A percentile compares a stretch with the other conserved stretches of the same genome.
phyloP scores from a whole-genome alignment of 2,329 filamentous ascomycete species.

The Fusarium newnesense region DNA sequence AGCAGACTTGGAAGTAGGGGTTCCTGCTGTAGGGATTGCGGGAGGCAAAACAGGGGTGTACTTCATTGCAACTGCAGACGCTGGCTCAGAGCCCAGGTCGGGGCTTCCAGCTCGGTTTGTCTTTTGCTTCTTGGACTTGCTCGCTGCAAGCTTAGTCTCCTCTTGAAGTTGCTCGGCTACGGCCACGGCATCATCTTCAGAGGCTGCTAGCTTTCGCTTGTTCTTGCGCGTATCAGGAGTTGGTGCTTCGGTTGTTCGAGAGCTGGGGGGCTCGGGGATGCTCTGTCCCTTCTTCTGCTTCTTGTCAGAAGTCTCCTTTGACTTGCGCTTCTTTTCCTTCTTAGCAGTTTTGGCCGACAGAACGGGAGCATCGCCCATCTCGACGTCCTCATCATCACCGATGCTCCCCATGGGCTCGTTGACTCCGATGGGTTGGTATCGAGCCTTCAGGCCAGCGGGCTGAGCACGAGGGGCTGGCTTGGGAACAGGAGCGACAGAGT shows the following conservation, averaged over 20 bases:
- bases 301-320: slow-evolving; percentile 43
- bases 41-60: slow-evolving; percentile 49
- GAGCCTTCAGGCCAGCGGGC: slow-evolving; percentile 73
- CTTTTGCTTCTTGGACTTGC: slow-evolving; percentile 57
- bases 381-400: slow-evolving; percentile 58
- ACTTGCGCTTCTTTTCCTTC: slow-evolving; percentile 50
- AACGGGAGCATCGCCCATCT: slow-evolving; percentile 56
- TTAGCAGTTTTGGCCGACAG: slow-evolving; percentile 41
- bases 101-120: slow-evolving; percentile 47
- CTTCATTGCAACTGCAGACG: slow-evolving; percentile 43
- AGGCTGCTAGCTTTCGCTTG: slow-evolving; percentile 51
- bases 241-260: slow-evolving; percentile 27
- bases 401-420: slow-evolving; percentile 50
- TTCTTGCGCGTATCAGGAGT: slow-evolving; percentile 47
- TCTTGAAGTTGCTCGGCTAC: slow-evolving; percentile 49
- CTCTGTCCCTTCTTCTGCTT: slow-evolving; percentile 45
- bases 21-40: slow-evolving; percentile 41
- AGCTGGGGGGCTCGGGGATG: slow-evolving; percentile 12
- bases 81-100: slow-evolving; percentile 48
- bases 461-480: slow-evolving; percentile 69
- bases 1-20: slow-evolving; percentile 39
- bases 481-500: slow-evolving; percentile 55
- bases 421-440: slow-evolving; percentile 74
- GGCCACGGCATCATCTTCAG: slow-evolving; percentile 52
- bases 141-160: slow-evolving; percentile 49